Evolutionary conservation across 108 stramenopile species (phyloP), one percentile per base, ranked within the genome.

Genomic region (Discostella stelligeroides): DNA sequence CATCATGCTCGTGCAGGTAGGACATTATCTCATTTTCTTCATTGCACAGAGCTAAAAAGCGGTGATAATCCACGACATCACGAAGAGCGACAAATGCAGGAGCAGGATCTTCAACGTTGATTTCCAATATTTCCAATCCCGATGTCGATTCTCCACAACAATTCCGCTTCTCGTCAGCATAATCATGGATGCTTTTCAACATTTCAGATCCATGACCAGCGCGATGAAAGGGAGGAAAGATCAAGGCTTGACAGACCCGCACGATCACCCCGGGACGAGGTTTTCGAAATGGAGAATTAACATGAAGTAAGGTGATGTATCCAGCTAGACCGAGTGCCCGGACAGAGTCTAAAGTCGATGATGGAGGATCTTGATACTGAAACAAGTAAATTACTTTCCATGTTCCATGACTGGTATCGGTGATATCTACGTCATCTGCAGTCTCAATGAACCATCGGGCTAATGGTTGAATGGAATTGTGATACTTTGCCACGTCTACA

Each of bases 261-360:
- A 80, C 58, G 28, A 95, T 70, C 38, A 88, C 76, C 15, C 94
- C 94, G 11, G 88, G 84, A 10, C 63, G 61, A 6, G 94, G 94
- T 71, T 88, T 92, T 59, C 70, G 69, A 67, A 95, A 92, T 49
- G 89, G 91, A 9, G 90, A 77, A 66, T 80, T 62, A 55, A 95
- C 86, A 56, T 86, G 84, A 81, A 80, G 71, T n/a, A 83, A 57
- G 11, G 82, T 83, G 12, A 67, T 60, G 75, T 83, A 83, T 25
- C 82, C 82, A 15, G 75, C 82, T n/a, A 83, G 58, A 13, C 74
- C 66, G 27, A 76, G 12, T 18, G 56, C 29, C 17, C 18, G 18
- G 21, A 43, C 28, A 1, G 37, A 43, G 39, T 15, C 53, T 53
- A 34, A 56, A 17, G 71, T 20, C 34, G 43, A 39, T 25, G 40